Evolutionary conservation across 2,329 filamentous ascomycete genomes (phyloP).

Genomic region (Talaromyces sp.): DNA sequence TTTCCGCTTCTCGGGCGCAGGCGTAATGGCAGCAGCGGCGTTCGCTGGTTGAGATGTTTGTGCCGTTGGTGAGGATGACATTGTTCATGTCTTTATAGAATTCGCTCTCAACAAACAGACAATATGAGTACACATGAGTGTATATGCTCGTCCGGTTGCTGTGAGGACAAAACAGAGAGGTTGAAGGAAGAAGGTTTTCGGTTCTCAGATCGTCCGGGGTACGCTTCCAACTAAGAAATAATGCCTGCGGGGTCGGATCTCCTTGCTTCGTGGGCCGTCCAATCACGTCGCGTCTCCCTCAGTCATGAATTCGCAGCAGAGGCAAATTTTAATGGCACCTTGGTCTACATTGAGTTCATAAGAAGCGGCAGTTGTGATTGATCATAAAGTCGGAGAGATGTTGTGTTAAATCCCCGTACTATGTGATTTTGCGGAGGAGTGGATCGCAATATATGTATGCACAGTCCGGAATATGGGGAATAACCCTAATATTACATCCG

Average conservation of each 20-base stretch:
- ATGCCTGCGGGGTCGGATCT: not conserved
- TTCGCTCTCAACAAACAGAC: not conserved
- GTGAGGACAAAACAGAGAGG: not conserved
- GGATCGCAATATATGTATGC: not conserved
- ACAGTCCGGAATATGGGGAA: not conserved
- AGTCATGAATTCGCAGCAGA: not conserved
- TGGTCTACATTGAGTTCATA: not conserved
- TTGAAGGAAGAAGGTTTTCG: not conserved
- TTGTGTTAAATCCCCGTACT: not conserved
- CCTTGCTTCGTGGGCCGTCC: not conserved
- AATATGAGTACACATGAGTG: too few relatives aligned
- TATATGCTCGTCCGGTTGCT: not conserved
- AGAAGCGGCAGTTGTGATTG: not conserved
- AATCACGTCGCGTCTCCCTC: not conserved
- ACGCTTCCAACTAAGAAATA: not conserved
- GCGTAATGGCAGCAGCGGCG: not conserved
- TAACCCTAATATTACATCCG: not conserved
- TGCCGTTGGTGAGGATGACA: not conserved
- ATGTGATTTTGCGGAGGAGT: not conserved
- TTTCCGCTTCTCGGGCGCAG: slow-evolving; percentile 11
- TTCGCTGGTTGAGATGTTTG: not conserved
- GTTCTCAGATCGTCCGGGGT: not conserved
- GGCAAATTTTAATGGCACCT: not conserved
- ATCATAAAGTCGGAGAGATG: not conserved
- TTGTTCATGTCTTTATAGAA: not conserved